phyloP scores from a whole-genome alignment of 257 asterid genomes.

The Thymus mandschuricus region DNA sequence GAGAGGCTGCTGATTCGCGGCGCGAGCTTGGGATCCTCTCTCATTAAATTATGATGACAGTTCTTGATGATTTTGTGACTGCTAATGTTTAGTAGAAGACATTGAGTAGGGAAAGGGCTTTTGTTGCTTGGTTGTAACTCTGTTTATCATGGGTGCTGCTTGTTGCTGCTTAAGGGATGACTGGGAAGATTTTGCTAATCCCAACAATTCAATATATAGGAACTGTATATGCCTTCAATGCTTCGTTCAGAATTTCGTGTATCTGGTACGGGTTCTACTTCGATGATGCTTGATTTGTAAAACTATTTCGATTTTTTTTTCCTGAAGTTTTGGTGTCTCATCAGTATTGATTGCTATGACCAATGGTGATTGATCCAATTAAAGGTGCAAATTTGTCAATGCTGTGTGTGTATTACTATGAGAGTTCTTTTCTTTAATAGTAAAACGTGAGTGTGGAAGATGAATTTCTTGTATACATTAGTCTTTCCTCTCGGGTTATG shows the following conservation, averaged over 20 bases:
- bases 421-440: no score
- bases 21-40: conserved; percentile 61
- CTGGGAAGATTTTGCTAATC: conserved; percentile 70
- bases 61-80: conserved; percentile 22
- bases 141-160: conserved; percentile 70
- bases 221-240: conserved; percentile 81
- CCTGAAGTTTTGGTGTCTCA: not conserved
- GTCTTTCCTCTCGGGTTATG: no score
- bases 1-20: conserved; percentile 61
- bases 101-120: conserved; percentile 23
- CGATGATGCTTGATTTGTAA: not conserved
- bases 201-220: conserved; percentile 67
- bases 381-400: not conserved
- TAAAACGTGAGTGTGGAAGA: not conserved
- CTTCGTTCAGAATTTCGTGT: conserved; percentile 63
- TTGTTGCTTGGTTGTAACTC: conserved; percentile 19
- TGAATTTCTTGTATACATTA: not conserved
- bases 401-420: not conserved
- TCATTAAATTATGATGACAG: conserved; percentile 19
- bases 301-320: not conserved
- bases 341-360: not conserved
- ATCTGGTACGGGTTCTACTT: conserved; percentile 51
- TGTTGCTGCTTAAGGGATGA: conserved; percentile 91
- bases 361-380: not conserved
- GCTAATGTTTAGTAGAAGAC: conserved; percentile 28